Evolutionary conservation across 345 rosid genomes (phyloP).

Genomic region (Eucalyptus erythrocorys): DNA sequence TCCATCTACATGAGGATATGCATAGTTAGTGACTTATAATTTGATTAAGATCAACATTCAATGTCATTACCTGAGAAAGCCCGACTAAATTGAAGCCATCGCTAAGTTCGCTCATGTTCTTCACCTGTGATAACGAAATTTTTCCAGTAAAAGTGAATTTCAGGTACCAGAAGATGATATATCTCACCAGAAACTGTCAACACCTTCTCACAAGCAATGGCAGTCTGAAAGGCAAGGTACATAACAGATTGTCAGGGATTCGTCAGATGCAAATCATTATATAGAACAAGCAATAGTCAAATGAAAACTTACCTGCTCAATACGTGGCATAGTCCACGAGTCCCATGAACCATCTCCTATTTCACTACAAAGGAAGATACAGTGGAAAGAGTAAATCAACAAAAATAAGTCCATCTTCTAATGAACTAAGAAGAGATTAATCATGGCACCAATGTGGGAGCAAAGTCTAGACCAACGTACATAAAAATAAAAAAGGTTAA

Average conservation of each 20-base stretch:
- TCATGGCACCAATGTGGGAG: background rate
- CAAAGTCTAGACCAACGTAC: background rate
- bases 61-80: slow-evolving; percentile 61
- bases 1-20: background rate
- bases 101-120: slow-evolving; percentile 55
- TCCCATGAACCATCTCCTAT: slow-evolving; percentile 91
- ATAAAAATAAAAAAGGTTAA: background rate
- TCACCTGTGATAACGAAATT: slow-evolving; percentile 1
- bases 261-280: background rate
- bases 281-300: background rate
- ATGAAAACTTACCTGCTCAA: slow-evolving; percentile 40
- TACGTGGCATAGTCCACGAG: slow-evolving; percentile 83
- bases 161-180: background rate
- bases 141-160: background rate
- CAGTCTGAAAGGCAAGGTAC: slow-evolving; percentile 41
- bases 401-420: background rate
- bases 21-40: background rate
- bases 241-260: background rate
- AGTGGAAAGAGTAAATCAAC: background rate
- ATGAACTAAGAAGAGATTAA: background rate
- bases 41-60: background rate
- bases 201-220: slow-evolving; percentile 79
- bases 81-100: slow-evolving; percentile 71
- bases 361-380: slow-evolving; percentile 25
- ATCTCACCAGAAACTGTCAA: slow-evolving; percentile 6